These are phyloP conservation scores for Coemansia sp. DNA, from an alignment of 192 early-diverging fungal species.

Conservation along the genomic window DNA sequence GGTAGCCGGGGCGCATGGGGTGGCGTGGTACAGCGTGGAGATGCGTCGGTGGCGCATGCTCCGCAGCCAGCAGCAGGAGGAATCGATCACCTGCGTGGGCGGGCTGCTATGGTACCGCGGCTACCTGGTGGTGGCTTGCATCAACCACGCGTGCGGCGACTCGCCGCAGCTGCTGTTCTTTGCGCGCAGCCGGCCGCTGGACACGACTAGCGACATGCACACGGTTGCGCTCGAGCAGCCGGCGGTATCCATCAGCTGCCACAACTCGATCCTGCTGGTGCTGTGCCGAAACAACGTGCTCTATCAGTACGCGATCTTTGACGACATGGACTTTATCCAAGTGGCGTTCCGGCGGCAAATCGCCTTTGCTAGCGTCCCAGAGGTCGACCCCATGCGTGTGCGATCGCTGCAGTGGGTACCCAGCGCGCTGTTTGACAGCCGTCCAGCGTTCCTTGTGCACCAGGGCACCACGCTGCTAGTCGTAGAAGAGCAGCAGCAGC, in stretches of 20 bases:
- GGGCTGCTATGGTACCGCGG: constrained; percentile 51
- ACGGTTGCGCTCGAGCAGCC: constrained; percentile 26
- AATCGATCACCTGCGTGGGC: constrained; percentile 20
- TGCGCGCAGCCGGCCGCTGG: constrained; percentile 28
- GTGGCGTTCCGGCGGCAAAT: constrained; percentile 25
- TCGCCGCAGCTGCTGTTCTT: constrained; percentile 34
- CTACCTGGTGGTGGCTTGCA: constrained; percentile 35
- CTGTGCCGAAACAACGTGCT: constrained; percentile 20
- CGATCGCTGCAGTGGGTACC: constrained; percentile 54
- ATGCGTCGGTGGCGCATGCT: constrained; percentile 88
- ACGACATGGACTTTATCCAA: constrained; percentile 22
- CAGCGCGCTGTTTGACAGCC: constrained; percentile 36
- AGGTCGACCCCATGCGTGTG: constrained; percentile 21
- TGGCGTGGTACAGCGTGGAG: constrained; percentile 75
- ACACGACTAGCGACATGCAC: constrained; percentile 21
- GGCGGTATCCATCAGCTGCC: constrained; percentile 29
- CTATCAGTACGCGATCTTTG: constrained; percentile 40
- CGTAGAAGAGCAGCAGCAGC: constrained; percentile 7
- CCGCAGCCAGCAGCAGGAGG: constrained; percentile 75
- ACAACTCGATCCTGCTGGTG: constrained; percentile 33
- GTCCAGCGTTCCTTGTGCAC: constrained; percentile 41
- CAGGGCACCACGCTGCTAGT: constrained; percentile 37
- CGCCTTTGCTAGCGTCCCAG: constrained; percentile 4
- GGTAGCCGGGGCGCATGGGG: constrained; percentile 81
- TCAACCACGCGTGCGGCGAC: constrained; percentile 20